These are phyloP conservation scores for Talaromyces pinophilus DNA, from an alignment of 2,329 filamentous ascomycete species.

Conservation along the genomic window DNA sequence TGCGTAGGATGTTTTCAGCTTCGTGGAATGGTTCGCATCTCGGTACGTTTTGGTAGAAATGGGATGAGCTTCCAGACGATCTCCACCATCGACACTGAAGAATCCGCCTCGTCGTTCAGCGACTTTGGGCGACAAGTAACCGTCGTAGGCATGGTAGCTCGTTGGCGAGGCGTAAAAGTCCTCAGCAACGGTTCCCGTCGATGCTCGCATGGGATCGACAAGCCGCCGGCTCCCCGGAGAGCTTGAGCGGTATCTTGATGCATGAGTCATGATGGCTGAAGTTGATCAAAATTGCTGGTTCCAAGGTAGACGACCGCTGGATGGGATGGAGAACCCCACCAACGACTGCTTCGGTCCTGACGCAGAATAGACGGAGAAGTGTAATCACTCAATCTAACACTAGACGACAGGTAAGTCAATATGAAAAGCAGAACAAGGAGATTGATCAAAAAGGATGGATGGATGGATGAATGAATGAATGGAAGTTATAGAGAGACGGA, in stretches of 20 bases:
- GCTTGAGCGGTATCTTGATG: constrained; percentile 36
- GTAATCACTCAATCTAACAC: background rate
- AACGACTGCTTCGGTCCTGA: background rate
- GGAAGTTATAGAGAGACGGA: background rate
- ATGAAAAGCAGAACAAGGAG: background rate
- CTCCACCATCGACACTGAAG: constrained; percentile 29
- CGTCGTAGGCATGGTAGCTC: constrained; percentile 33
- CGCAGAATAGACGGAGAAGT: background rate
- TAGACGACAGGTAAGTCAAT: background rate
- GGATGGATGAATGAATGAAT: background rate
- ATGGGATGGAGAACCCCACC: constrained; percentile 14
- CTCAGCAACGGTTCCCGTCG: constrained; percentile 43
- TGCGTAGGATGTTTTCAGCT: constrained; percentile 41
- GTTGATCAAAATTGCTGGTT: background rate
- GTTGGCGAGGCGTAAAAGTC: constrained; percentile 37
- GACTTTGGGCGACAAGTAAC: constrained; percentile 35
- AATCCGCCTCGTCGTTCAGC: constrained; percentile 32
- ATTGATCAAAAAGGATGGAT: background rate
- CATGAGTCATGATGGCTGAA: constrained; percentile 31
- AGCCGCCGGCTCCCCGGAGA: constrained; percentile 38
- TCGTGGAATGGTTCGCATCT: constrained; percentile 35
- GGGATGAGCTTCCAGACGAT: constrained; percentile 37
- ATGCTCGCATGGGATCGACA: constrained; percentile 43
- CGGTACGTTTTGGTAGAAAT: constrained; percentile 37
- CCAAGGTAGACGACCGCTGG: background rate